A percentile compares a stretch with the other conserved stretches of the same genome.
Evolutionary conservation across 2,329 filamentous ascomycete species (phyloP).

Genomic region (Nothophoma quercina): DNA sequence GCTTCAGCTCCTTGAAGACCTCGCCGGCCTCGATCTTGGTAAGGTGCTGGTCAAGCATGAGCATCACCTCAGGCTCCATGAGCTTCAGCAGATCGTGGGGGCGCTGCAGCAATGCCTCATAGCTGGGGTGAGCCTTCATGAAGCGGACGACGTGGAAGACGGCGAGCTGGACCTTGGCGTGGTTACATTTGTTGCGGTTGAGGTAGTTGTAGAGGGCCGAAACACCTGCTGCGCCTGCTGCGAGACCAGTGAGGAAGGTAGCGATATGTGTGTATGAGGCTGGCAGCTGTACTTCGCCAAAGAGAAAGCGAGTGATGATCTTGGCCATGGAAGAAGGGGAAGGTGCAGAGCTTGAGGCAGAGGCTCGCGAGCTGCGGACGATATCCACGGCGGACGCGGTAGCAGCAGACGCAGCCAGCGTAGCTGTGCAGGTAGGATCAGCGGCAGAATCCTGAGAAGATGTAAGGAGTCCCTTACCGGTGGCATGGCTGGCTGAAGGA

Average conservation of each 20-base stretch:
- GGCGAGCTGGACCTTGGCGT: conserved; percentile 24
- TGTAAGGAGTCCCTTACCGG: too few species aligned
- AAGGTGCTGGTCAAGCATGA: conserved; percentile 13
- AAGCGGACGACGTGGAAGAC: conserved; percentile 21
- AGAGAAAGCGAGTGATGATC: conserved; percentile 13
- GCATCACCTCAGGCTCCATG: conserved; percentile 17
- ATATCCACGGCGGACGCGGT: not conserved
- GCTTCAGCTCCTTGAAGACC: conserved; percentile 12
- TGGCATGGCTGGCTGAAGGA: too few species aligned
- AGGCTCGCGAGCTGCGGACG: not conserved
- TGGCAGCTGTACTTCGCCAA: conserved; percentile 12
- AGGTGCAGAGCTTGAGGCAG: not conserved
- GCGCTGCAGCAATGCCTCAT: not conserved
- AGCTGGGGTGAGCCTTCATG: not conserved
- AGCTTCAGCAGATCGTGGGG: conserved; percentile 7
- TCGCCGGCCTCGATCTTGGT: conserved; percentile 8
- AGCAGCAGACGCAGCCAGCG: not conserved
- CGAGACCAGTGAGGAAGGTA: conserved; percentile 10
- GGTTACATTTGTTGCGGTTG: conserved; percentile 3
- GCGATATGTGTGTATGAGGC: conserved; percentile 2
- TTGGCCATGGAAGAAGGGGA: conserved; percentile 12
- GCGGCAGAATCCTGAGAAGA: too few species aligned
- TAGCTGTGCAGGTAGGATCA: not conserved
- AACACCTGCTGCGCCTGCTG: not conserved
- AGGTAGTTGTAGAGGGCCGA: conserved; percentile 13